These are phyloP conservation scores for Stygiomarasmius scandens DNA, from an alignment of 1,284 basidiomycete genomes.

Conservation along the genomic window DNA sequence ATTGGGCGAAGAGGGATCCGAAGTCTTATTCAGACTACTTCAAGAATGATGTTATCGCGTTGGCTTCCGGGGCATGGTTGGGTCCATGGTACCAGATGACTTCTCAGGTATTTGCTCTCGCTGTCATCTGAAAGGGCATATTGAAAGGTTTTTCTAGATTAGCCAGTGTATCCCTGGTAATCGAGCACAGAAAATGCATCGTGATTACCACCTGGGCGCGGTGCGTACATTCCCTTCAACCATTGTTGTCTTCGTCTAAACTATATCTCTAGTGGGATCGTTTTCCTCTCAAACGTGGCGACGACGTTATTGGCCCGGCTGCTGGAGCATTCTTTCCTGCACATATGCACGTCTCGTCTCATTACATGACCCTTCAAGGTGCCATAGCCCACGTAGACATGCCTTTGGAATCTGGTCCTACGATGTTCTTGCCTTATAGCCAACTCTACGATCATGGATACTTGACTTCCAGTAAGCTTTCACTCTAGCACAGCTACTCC, in stretches of 20 bases:
- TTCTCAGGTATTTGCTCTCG: slow-evolving; percentile 1
- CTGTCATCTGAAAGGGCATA: too few species aligned
- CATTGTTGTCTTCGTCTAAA: not conserved
- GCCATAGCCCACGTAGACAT: slow-evolving; percentile 3
- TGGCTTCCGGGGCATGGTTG: not conserved
- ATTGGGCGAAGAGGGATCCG: slow-evolving; percentile 3
- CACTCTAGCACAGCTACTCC: not conserved
- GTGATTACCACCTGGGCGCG: not conserved
- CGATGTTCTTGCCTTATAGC: slow-evolving; percentile 1
- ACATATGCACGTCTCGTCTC: slow-evolving; percentile 1
- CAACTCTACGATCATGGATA: slow-evolving; percentile 1
- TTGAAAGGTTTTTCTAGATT: not conserved
- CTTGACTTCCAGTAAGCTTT: not conserved
- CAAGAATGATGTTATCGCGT: not conserved
- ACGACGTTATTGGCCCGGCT: not conserved
- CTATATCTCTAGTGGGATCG: not conserved
- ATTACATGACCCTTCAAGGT: slow-evolving; percentile 1
- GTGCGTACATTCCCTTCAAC: too few species aligned
- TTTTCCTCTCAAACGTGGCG: not conserved
- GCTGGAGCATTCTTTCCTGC: not conserved
- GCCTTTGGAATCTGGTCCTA: not conserved
- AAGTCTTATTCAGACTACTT: not conserved
- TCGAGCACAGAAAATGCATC: slow-evolving; percentile 1
- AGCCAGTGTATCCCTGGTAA: not conserved
- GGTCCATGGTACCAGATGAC: slow-evolving; percentile 4